phyloP scores from a whole-genome alignment of 306 rosid genomes.

The Mucuna pruriens region DNA sequence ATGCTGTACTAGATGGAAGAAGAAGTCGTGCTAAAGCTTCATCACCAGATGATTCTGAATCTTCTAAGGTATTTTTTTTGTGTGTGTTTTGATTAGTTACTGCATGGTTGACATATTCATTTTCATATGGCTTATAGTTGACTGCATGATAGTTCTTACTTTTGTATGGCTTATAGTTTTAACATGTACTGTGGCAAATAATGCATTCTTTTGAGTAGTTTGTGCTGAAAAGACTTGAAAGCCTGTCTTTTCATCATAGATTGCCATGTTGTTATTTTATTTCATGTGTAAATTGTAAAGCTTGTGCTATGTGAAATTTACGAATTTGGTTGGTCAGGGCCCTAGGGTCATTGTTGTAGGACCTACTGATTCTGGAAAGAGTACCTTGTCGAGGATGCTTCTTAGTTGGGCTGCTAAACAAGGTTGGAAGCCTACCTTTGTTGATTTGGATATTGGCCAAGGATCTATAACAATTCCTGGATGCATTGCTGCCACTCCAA shows the following conservation, averaged over 20 bases:
- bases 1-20: constrained; percentile 81
- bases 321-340: constrained; percentile 62
- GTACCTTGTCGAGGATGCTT: constrained; percentile 90
- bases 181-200: not conserved
- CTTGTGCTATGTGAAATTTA: constrained; percentile 26
- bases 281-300: not conserved
- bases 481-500: constrained; percentile 92
- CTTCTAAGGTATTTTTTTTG: constrained; percentile 59
- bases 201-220: not conserved
- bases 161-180: not conserved
- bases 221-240: constrained; percentile 3
- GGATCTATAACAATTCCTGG: constrained; percentile 95
- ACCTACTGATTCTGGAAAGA: constrained; percentile 91
- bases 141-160: no score
- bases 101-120: no score
- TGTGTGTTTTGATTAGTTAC: not conserved
- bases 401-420: constrained; percentile 99
- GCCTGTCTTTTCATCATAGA: not conserved
- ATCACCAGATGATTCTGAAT: constrained; percentile 58
- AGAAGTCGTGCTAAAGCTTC: constrained; percentile 83
- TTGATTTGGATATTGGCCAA: constrained; percentile 96
- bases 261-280: not conserved
- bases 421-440: constrained; percentile 94
- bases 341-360: constrained; percentile 98
- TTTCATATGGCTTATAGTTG: not conserved